These are phyloP conservation scores for Allium fistulosum DNA, from an alignment of 106 monocot genomes.

Conservation along the genomic window DNA sequence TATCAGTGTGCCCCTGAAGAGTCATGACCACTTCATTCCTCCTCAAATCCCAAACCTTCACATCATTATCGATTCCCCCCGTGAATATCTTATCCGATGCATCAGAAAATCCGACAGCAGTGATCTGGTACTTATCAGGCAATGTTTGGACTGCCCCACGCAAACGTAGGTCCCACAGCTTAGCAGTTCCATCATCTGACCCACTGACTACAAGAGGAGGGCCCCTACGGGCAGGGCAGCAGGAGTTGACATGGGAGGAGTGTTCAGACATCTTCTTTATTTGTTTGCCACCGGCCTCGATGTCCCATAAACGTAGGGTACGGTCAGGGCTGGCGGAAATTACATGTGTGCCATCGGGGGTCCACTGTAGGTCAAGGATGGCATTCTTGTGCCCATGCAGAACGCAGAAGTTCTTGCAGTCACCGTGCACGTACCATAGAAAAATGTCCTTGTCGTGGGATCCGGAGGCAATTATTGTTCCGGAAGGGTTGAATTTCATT, in stretches of 20 bases:
- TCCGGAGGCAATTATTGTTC: slow-evolving; percentile 82
- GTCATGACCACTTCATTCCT: slow-evolving; percentile 74
- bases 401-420: slow-evolving; percentile 94
- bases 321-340: slow-evolving; percentile 91
- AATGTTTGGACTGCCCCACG: slow-evolving; percentile 86
- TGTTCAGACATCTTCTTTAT: slow-evolving; percentile 97
- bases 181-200: slow-evolving; percentile 94
- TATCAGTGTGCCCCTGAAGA: slow-evolving; percentile 86
- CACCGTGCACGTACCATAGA: slow-evolving; percentile 76
- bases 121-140: slow-evolving; percentile 88
- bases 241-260: slow-evolving; percentile 81
- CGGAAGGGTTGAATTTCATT: slow-evolving; percentile 89
- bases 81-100: slow-evolving; percentile 84
- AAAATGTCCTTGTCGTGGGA: slow-evolving; percentile 94
- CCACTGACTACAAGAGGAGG: slow-evolving; percentile 88
- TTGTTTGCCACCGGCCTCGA: slow-evolving; percentile 88
- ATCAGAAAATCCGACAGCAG: slow-evolving; percentile 85
- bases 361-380: slow-evolving; percentile 86
- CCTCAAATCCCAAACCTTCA: slow-evolving; percentile 93
- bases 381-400: slow-evolving; percentile 92
- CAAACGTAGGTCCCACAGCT: slow-evolving; percentile 88
- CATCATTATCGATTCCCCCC: slow-evolving; percentile 87
- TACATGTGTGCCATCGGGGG: slow-evolving; percentile 66
- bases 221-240: slow-evolving; percentile 70
- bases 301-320: slow-evolving; percentile 90